Evolutionary conservation across 352 stramenopile genomes (phyloP), one percentile per base, ranked within the genome.

Genomic region (Phytopythium chamaehyphon): DNA sequence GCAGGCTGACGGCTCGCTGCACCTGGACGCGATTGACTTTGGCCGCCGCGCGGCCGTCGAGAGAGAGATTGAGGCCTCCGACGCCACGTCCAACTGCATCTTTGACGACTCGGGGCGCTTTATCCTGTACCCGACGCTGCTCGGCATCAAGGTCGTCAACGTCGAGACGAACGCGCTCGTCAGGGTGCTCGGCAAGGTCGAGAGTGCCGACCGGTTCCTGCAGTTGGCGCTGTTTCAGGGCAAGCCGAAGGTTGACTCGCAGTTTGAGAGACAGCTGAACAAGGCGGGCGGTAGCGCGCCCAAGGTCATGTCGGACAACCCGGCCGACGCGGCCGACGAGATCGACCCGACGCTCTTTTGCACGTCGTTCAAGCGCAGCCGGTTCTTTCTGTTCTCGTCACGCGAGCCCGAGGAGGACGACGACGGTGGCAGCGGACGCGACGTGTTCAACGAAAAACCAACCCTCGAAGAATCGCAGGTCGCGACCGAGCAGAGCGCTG

Each of bases 391-490:
- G 21, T 99, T 99, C 66, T 98, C 91, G 46, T 83, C 93, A 14
- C 76, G 95, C 40, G 96, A 99, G 60, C 96, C 96, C 1, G 67
- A 96, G 2, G 82, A 96, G 19, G 81, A 92, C 19, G 76, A 73
- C 15, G 76, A 84, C 16, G 76, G 77, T 16, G 63, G 59, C 12
- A 83, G 62, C 10, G 75, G 84, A 4, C 80, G 96, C 24, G 97
- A 99, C 57, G 87, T 99, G 39, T 98, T 99, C 60, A 99, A 99
- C 57, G 97, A 99, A 73, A 96, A 97, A 23, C 96, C 96, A 18
- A 96, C 95, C 50, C 72, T 96, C 10, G 93, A 98, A 44, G 97
- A 99, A 55, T 59, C 76, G 18, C 76, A 97, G 40, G 74, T 98
- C 2, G 71, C 83, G 26, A 86, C 82, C 8, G 78, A 96, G 38